Base-by-base conservation (phyloP, 1,139 yeast genomes). In the Yamadazyma epiphylla region DNA sequence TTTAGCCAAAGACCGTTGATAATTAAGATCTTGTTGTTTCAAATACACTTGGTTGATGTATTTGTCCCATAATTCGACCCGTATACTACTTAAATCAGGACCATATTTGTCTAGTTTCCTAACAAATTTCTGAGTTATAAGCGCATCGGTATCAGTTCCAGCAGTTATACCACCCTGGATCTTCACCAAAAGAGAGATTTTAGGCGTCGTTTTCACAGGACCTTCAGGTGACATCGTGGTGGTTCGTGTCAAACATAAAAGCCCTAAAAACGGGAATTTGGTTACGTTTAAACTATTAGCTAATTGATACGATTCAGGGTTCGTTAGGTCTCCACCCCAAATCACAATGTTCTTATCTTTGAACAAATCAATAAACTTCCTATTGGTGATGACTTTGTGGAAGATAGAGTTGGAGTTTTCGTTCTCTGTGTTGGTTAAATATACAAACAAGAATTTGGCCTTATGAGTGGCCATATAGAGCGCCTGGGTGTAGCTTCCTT, bases 251-350 rank as follows among this genome's bases (percentile, higher is more conserved):
- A 73, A 65, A 45, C 77, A 80, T 32, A 82, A 46, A 7, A 82
- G 53, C 0, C 94, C 95, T 24, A 86, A 56, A 50, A 85, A 84
- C 8, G 98, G 98, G 48, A 82, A 81, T 41, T 76, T 74, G 13
- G 89, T 74, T 25, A 82, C 84, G 37, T 76, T 74, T 37, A 89
- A 70, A 28, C 83, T 76, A 49, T 82, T 80, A 0, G 95, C 86
- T 11, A 87, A 78, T 47, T 87, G 95, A 48, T 77, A 81, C 1
- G 94, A 86, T 55, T 91, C 97, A 10, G 88, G 77, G 38, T 80
- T 77, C 11, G 77, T 72, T 19, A 84, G 75, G 50, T 85, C 84
- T 6, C 96, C 96, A 22, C 94, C 95, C 97, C 97, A 91, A 4
- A 87, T 61, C 3, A 87, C 48, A 3, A 80, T 54, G 27, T 71